Percentiles rank a stretch among this genome's conserved stretches.
Evolutionary conservation across 1,139 yeast species (phyloP).

Genomic region (Geotrichum cucujoidarum): DNA sequence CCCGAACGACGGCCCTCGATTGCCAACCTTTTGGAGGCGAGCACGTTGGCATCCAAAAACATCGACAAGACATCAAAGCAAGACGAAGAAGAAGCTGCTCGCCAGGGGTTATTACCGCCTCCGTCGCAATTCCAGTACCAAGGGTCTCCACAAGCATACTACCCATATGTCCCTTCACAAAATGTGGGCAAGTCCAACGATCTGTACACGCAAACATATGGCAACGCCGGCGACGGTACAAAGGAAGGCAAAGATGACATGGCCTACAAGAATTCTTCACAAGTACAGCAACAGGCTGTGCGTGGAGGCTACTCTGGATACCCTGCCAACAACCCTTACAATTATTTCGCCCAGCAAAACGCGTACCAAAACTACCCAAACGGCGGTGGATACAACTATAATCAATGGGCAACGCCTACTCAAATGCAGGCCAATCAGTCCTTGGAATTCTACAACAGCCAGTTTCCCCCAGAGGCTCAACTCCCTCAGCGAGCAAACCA

Average conservation of each 20-base stretch:
- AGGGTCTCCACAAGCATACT: not conserved
- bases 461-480: not conserved
- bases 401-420: not conserved
- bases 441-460: not conserved
- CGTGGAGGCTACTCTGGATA: not conserved
- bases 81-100: constrained; percentile 1
- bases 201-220: constrained; percentile 10
- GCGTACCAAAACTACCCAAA: not conserved
- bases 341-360: constrained; percentile 2
- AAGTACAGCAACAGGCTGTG: not conserved
- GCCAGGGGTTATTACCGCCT: not conserved
- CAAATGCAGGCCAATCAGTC: not conserved
- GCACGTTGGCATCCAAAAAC: constrained; percentile 8
- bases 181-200: constrained; percentile 3
- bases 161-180: not conserved
- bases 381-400: constrained; percentile 3
- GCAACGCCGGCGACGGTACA: constrained; percentile 10
- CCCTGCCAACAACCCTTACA: not conserved
- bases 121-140: constrained; percentile 2
- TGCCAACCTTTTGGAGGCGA: constrained; percentile 19
- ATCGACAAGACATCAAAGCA: constrained; percentile 1
- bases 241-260: not conserved
- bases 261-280: not conserved
- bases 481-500: not conserved
- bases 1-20: constrained; percentile 14